These are phyloP conservation scores for Chlamydomonas sp. DNA, from an alignment of 139 green algal genomes.

Conservation along the genomic window DNA sequence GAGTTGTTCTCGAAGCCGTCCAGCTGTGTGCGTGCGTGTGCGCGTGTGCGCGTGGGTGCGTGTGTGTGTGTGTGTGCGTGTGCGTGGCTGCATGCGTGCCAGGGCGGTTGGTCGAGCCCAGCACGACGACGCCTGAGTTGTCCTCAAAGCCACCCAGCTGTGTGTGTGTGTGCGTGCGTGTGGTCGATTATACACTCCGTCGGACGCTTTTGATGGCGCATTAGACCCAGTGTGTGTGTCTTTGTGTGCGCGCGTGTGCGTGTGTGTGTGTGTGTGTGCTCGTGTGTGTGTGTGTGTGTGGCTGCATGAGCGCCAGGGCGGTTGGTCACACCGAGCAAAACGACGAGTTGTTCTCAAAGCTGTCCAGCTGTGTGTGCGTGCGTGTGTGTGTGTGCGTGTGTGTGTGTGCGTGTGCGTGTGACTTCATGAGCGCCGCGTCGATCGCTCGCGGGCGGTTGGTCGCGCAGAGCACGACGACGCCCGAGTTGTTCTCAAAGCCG, in stretches of 20 bases:
- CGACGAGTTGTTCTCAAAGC: conserved; percentile 91
- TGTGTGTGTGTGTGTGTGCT: too few relatives aligned
- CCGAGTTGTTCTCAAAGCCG: conserved; percentile 93
- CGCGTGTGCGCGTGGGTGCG: background rate
- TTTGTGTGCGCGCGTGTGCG: background rate
- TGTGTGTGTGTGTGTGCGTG: too few relatives aligned
- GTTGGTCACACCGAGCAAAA: conserved; percentile 94
- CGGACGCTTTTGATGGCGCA: too few relatives aligned
- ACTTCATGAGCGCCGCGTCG: conserved; percentile 77
- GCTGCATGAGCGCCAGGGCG: conserved; percentile 84
- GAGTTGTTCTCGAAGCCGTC: conserved; percentile 97
- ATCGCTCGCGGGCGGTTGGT: conserved; percentile 91
- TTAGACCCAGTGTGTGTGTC: too few relatives aligned
- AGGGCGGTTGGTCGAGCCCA: conserved; percentile 94
- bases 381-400: too few relatives aligned
- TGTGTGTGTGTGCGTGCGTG: too few relatives aligned
- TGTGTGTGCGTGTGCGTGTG: too few relatives aligned
- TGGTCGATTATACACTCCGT: too few relatives aligned
- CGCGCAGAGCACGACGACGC: conserved; percentile 90
- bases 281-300: conserved; percentile 75
- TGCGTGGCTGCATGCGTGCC: conserved; percentile 78
- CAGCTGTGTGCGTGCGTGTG: conserved; percentile 74
- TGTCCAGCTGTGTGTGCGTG: conserved; percentile 75
- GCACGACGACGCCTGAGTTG: conserved; percentile 89
- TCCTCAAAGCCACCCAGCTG: conserved; percentile 97